Conservation (phyloP, 768 basidiomycete species). For the Hortiboletus flavorubellus region DNA sequence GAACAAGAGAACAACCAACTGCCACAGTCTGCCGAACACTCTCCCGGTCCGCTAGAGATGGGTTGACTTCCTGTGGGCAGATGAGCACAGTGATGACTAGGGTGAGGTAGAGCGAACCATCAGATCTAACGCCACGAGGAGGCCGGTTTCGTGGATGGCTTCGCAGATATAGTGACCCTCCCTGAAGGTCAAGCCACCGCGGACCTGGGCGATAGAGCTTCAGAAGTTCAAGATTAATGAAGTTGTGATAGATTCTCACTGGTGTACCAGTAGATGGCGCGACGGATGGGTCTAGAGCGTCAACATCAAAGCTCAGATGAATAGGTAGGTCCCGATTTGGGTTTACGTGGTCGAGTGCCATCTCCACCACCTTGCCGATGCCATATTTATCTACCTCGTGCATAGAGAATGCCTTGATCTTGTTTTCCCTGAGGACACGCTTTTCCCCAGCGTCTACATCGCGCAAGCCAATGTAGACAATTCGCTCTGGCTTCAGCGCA, state of each 20-base stretch:
- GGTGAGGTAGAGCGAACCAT: constrained; percentile 57
- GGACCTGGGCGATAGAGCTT: constrained; percentile 47
- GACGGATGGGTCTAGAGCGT: constrained; percentile 89
- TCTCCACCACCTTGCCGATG: constrained; percentile 91
- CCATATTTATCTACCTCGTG: constrained; percentile 87
- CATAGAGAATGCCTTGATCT: constrained; percentile 89
- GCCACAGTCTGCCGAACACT: constrained; percentile 86
- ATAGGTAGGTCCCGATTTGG: constrained; percentile 80
- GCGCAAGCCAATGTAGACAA: constrained; percentile 97
- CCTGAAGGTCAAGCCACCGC: constrained; percentile 93
- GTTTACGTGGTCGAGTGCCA: constrained; percentile 95
- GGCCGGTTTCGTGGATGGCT: constrained; percentile 87
- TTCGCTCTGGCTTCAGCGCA: constrained; percentile 60
- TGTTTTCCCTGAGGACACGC: constrained; percentile 72
- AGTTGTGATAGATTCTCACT: constrained; percentile 38
- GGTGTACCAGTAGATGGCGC: constrained; percentile 96
- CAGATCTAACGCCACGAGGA: constrained; percentile 87
- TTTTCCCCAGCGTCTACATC: constrained; percentile 91
- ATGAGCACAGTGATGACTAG: constrained; percentile 5
- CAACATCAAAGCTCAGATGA: constrained; percentile 96
- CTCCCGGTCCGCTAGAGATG: constrained; percentile 74
- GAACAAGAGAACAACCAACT: constrained; percentile 82
- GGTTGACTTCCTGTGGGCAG: constrained; percentile 82
- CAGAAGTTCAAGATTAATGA: background rate
- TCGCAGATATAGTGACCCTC: constrained; percentile 99